Evolutionary conservation across 495 filamentous ascomycete genomes (phyloP).

Genomic region (Penicillium bialowiezense): DNA sequence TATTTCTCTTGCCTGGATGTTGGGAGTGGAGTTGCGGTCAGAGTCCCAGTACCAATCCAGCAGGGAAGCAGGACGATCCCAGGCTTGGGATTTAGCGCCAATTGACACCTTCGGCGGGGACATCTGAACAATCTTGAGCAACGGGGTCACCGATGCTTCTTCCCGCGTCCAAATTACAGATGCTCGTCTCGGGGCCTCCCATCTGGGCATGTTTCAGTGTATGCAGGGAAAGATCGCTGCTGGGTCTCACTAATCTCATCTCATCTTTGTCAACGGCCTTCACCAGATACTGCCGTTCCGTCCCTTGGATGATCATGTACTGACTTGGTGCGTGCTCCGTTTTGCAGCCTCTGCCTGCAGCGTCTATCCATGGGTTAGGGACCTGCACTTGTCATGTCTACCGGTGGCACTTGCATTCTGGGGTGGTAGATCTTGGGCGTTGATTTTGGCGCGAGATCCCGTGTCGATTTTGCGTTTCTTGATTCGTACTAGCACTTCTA

Average conservation of each 20-base stretch:
- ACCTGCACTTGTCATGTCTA: too few relatives aligned
- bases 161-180: not conserved
- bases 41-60: not conserved
- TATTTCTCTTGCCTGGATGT: not conserved
- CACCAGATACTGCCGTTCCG: not conserved
- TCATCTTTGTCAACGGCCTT: not conserved
- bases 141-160: not conserved
- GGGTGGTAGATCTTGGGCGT: not conserved
- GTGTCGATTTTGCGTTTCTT: not conserved
- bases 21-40: not conserved
- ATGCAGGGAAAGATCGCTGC: not conserved
- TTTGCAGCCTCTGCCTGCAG: not conserved
- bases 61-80: not conserved
- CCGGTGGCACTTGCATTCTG: not conserved
- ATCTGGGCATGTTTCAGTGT: constrained; percentile 4
- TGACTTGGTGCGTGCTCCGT: not conserved
- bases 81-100: not conserved
- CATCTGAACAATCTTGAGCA: not conserved
- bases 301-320: not conserved
- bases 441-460: not conserved
- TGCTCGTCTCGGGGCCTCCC: not conserved
- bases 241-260: not conserved
- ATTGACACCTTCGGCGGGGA: not conserved
- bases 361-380: too few relatives aligned
- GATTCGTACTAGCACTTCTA: not conserved